Percentiles rank a stretch among this genome's conserved stretches.
Conservation (phyloP, 2,329 filamentous ascomycete genomes). For the Coleophoma eucalyptorum region DNA sequence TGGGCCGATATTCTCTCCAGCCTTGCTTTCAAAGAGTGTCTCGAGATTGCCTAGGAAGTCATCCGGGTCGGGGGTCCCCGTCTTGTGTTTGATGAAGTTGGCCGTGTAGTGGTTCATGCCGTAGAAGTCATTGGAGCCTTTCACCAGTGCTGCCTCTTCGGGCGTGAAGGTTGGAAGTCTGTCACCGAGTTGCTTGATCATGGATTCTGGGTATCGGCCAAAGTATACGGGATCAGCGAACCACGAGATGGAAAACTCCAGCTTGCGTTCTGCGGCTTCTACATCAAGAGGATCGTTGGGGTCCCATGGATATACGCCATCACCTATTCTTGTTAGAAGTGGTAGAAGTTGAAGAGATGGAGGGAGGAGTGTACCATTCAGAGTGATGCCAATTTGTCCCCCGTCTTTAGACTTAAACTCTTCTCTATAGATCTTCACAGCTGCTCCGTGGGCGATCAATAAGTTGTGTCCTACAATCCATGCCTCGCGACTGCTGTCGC, state of each 20-base stretch:
- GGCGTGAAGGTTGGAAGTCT: constrained; percentile 71
- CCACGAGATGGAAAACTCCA: constrained; percentile 86
- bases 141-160: constrained; percentile 69
- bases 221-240: constrained; percentile 86
- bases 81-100: constrained; percentile 77
- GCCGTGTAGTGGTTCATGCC: constrained; percentile 94
- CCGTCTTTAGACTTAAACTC: constrained; percentile 71
- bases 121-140: constrained; percentile 90
- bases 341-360: too few species aligned
- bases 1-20: constrained; percentile 69
- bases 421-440: constrained; percentile 78
- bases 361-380: constrained; percentile 58
- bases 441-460: constrained; percentile 73
- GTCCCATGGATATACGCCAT: constrained; percentile 82
- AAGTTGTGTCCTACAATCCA: constrained; percentile 83
- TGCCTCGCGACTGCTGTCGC: constrained; percentile 72
- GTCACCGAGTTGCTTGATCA: constrained; percentile 76
- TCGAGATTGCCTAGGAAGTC: constrained; percentile 78
- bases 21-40: constrained; percentile 65
- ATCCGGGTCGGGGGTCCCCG: constrained; percentile 52
- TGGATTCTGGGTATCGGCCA: constrained; percentile 78
- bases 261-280: constrained; percentile 73
- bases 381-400: constrained; percentile 81
- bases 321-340: constrained; percentile 42
- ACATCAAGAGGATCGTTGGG: constrained; percentile 69